phyloP scores from a whole-genome alignment of 2,329 filamentous ascomycete genomes.

The Esteya vermicola region DNA sequence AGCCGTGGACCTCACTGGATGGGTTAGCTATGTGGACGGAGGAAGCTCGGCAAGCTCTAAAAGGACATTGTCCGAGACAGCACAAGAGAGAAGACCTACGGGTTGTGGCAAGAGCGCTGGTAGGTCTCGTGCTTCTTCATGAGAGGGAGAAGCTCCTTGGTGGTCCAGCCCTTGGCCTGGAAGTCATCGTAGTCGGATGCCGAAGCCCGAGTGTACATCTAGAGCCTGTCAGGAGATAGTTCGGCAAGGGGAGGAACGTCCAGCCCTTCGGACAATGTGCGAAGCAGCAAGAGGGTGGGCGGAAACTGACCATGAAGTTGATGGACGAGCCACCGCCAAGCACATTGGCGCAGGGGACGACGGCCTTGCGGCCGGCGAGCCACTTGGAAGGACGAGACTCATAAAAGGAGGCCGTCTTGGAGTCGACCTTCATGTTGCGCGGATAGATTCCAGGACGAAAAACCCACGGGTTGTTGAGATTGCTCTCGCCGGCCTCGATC shows the following conservation, averaged over 20 bases:
- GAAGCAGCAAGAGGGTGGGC: neutral
- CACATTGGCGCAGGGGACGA: constrained; percentile 62
- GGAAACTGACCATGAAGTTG: constrained; percentile 47
- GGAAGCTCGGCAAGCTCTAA: neutral
- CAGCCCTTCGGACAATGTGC: neutral
- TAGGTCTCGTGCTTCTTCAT: constrained; percentile 77
- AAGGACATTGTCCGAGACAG: too few relatives aligned
- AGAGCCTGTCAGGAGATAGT: neutral
- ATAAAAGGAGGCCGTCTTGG: constrained; percentile 71
- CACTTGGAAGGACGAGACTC: constrained; percentile 61
- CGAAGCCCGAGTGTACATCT: constrained; percentile 58
- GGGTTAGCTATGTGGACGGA: neutral
- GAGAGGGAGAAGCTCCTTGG: constrained; percentile 58
- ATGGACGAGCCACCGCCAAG: constrained; percentile 61
- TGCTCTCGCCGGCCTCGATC: constrained; percentile 59
- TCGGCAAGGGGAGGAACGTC: neutral
- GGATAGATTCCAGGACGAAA: constrained; percentile 65
- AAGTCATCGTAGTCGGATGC: constrained; percentile 67
- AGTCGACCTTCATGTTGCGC: constrained; percentile 66
- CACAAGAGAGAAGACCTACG: too few relatives aligned
- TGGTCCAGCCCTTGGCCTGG: constrained; percentile 66
- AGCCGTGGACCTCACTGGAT: constrained; percentile 52
- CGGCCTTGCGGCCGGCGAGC: constrained; percentile 54
- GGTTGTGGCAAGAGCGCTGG: constrained; percentile 48
- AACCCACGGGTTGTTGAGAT: constrained; percentile 67